Percentiles rank a stretch among this genome's conserved stretches.
These are phyloP conservation scores for Monotropa hypopitys DNA, from an alignment of 179 eudicot genomes.

Conservation along the genomic window DNA sequence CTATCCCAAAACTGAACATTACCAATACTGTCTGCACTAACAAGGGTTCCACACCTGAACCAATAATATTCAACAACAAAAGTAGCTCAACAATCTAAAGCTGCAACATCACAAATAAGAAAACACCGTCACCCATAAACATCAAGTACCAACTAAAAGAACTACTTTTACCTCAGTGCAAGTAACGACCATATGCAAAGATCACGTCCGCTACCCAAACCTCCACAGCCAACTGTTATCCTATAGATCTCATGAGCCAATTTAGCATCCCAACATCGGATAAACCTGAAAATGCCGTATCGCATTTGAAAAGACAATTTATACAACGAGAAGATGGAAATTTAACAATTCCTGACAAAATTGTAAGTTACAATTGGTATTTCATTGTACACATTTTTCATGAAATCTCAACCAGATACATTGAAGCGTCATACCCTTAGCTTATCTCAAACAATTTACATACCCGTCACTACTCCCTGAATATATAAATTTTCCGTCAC, in stretches of 20 bases:
- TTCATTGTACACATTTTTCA: neutral
- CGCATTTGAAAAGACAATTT: neutral
- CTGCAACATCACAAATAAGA: neutral
- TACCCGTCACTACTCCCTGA: slow-evolving; percentile 99
- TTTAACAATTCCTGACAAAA: neutral
- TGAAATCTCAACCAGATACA: neutral
- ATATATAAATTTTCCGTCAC: slow-evolving; percentile 53
- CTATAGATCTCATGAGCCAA: slow-evolving; percentile 54
- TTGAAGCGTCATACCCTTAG: neutral
- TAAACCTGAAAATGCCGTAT: slow-evolving; percentile 37
- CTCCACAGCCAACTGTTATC: slow-evolving; percentile 90
- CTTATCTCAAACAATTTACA: slow-evolving; percentile 8
- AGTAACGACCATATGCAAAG: slow-evolving; percentile 91
- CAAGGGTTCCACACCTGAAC: slow-evolving; percentile 67
- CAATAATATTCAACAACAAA: neutral
- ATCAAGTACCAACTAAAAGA: neutral
- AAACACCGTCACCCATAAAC: neutral
- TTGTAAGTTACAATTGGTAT: neutral
- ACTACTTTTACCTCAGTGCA: slow-evolving; percentile 51
- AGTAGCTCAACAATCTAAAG: neutral
- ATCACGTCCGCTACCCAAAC: slow-evolving; percentile 57
- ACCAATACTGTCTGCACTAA: slow-evolving; percentile 95
- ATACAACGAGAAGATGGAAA: neutral
- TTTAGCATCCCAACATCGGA: slow-evolving; percentile 83
- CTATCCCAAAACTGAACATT: slow-evolving; percentile 96